These are phyloP conservation scores for Xylaria digitata DNA, from an alignment of 2,329 filamentous ascomycete genomes.

Conservation along the genomic window DNA sequence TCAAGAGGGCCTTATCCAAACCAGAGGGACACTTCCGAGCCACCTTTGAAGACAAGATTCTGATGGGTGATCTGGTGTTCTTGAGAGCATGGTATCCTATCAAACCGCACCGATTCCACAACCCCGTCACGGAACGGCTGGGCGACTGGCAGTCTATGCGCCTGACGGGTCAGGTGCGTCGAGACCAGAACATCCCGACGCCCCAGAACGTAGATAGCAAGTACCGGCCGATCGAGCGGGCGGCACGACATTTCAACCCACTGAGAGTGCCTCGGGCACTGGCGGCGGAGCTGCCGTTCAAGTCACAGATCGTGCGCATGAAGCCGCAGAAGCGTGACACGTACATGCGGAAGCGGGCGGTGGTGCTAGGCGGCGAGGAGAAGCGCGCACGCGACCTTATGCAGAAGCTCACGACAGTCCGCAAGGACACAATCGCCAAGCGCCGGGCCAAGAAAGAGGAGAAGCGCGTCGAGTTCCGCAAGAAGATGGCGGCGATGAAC, in stretches of 20 bases:
- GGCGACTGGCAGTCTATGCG: slow-evolving; percentile 92
- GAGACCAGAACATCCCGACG: slow-evolving; percentile 77
- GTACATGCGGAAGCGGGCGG: slow-evolving; percentile 94
- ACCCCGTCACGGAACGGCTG: slow-evolving; percentile 92
- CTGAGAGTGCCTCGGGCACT: slow-evolving; percentile 81
- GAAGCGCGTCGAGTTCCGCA: slow-evolving; percentile 80
- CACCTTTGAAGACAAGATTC: slow-evolving; percentile 98
- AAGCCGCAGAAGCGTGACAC: slow-evolving; percentile 83
- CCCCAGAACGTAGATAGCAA: slow-evolving; percentile 85
- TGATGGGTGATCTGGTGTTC: slow-evolving; percentile 97
- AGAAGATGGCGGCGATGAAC: slow-evolving; percentile 82
- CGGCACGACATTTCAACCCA: slow-evolving; percentile 80
- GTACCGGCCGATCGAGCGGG: slow-evolving; percentile 77
- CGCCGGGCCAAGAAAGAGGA: slow-evolving; percentile 88
- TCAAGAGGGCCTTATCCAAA: slow-evolving; percentile 93
- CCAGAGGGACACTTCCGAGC: slow-evolving; percentile 96
- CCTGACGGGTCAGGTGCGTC: slow-evolving; percentile 89
- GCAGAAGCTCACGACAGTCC: slow-evolving; percentile 90
- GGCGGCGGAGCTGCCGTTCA: slow-evolving; percentile 88
- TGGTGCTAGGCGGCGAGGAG: slow-evolving; percentile 88
- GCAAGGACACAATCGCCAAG: slow-evolving; percentile 91
- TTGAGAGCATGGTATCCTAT: slow-evolving; percentile 96
- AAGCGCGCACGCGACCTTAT: slow-evolving; percentile 87
- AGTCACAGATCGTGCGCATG: slow-evolving; percentile 86
- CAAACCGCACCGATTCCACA: slow-evolving; percentile 95